These are phyloP conservation scores for Pseudohyphozyma bogoriensis DNA, from an alignment of 768 basidiomycete genomes.

Conservation along the genomic window DNA sequence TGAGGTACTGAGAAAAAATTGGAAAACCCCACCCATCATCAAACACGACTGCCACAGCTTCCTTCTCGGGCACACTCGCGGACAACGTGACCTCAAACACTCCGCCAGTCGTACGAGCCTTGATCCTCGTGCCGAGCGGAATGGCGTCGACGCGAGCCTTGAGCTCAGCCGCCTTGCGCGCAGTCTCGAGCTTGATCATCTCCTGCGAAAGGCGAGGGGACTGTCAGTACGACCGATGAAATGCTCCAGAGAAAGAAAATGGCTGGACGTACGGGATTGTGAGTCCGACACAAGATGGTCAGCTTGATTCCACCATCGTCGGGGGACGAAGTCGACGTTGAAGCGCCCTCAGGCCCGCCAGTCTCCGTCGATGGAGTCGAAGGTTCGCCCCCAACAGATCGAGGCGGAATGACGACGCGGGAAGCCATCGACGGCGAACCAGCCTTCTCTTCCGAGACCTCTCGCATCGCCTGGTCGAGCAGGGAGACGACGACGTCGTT, in stretches of 20 bases:
- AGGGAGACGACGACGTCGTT: constrained; percentile 42
- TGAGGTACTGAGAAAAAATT: neutral
- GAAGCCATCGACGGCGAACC: neutral
- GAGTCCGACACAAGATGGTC: constrained; percentile 69
- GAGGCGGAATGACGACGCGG: neutral
- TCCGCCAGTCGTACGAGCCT: constrained; percentile 71
- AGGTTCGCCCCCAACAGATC: too few species aligned
- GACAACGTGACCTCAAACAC: constrained; percentile 76
- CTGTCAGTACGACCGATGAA: neutral
- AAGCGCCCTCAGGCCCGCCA: too few species aligned
- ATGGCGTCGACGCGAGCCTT: constrained; percentile 59
- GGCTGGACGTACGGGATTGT: constrained; percentile 65
- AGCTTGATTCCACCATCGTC: constrained; percentile 34
- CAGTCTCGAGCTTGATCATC: constrained; percentile 62
- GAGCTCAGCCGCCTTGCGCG: constrained; percentile 63
- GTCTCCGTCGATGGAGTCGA: too few species aligned
- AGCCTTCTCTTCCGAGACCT: constrained; percentile 28
- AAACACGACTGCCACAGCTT: constrained; percentile 72
- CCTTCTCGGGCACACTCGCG: constrained; percentile 56
- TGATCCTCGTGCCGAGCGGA: constrained; percentile 62
- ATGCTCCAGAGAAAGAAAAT: constrained; percentile 22
- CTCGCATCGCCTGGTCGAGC: constrained; percentile 52
- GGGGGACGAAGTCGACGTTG: too few species aligned
- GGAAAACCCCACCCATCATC: constrained; percentile 27
- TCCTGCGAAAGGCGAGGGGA: constrained; percentile 43